Evolutionary conservation across 768 basidiomycete genomes (phyloP).

Genomic region (Boletus rubescentipes): DNA sequence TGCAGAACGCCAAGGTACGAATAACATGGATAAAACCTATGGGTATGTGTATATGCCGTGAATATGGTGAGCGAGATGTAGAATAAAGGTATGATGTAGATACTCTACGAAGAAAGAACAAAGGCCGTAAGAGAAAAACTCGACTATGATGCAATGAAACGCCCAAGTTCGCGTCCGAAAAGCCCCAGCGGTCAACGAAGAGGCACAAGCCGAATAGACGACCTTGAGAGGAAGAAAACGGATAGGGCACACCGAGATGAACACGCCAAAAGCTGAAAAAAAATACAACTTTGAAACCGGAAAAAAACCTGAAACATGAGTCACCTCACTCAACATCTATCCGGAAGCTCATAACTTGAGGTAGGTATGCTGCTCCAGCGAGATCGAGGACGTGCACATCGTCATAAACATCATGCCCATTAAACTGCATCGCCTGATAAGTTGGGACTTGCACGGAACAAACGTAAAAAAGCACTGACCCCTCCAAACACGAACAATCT

Average conservation of each 20-base stretch:
- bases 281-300: background rate
- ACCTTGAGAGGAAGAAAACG: background rate
- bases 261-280: background rate
- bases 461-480: conserved; percentile 19
- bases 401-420: conserved; percentile 79
- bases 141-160: conserved; percentile 9
- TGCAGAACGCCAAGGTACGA: conserved; percentile 5
- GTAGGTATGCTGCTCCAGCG: conserved; percentile 83
- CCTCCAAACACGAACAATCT: conserved; percentile 87
- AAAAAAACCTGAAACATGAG: background rate
- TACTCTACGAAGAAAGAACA: conserved; percentile 43
- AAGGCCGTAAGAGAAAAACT: background rate
- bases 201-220: conserved; percentile 2
- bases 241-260: background rate
- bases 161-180: background rate
- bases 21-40: conserved; percentile 10
- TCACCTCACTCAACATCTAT: conserved; percentile 43
- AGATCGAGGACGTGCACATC: conserved; percentile 86
- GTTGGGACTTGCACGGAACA: background rate
- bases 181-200: conserved; percentile 15
- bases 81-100: conserved; percentile 38
- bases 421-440: conserved; percentile 43
- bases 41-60: conserved; percentile 29
- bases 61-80: conserved; percentile 23
- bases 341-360: conserved; percentile 80